phyloP scores from a whole-genome alignment of 2,329 filamentous ascomycete species.

The Neonectria coccinea region DNA sequence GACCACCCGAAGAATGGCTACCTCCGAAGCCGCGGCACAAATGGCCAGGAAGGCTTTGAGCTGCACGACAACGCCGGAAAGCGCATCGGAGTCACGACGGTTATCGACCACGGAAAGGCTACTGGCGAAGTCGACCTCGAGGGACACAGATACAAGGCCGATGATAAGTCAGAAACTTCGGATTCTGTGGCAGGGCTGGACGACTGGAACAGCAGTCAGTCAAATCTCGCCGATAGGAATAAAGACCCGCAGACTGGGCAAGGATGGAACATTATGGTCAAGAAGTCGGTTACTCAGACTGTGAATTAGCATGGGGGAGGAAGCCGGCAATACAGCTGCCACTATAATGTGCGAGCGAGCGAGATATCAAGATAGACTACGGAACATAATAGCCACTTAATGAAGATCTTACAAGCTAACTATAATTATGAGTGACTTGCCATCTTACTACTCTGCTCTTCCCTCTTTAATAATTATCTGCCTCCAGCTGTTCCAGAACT shows the following conservation, averaged over 20 bases:
- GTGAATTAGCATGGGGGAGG: not conserved
- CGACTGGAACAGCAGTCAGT: constrained; percentile 43
- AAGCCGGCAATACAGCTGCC: no score
- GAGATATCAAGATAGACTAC: not conserved
- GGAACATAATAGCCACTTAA: not conserved
- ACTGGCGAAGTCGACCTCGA: constrained; percentile 8
- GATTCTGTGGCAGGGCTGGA: constrained; percentile 16
- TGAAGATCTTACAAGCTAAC: not conserved
- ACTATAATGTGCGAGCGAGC: not conserved
- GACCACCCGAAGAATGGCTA: constrained; percentile 34
- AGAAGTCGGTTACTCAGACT: not conserved
- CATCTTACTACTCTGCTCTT: no score
- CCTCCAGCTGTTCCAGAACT: no score
- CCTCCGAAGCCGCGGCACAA: constrained; percentile 35
- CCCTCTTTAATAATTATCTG: no score
- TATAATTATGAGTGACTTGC: not conserved
- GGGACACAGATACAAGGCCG: constrained; percentile 27
- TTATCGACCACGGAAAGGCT: constrained; percentile 35
- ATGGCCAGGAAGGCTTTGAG: constrained; percentile 27
- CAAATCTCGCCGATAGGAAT: constrained; percentile 31
- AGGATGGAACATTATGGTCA: not conserved
- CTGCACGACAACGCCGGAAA: constrained; percentile 22
- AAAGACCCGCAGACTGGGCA: not conserved
- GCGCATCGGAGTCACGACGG: constrained; percentile 39
- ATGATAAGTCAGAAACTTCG: constrained; percentile 20